Evolutionary conservation across 495 filamentous ascomycete species (phyloP).

Genomic region (Aspergillus homomorphus): DNA sequence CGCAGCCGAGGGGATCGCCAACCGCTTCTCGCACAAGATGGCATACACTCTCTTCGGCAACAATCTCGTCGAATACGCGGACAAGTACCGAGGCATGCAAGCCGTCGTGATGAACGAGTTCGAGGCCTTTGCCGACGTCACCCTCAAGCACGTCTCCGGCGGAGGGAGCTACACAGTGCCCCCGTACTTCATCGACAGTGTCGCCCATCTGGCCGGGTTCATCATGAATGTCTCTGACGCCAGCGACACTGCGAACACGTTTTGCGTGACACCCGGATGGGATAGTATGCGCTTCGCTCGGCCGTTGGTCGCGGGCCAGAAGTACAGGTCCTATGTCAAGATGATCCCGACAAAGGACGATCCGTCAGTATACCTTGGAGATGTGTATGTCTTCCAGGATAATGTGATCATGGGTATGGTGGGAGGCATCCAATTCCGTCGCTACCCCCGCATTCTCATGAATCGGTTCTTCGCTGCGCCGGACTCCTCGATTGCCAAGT

Average conservation of each 20-base stretch:
- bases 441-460: constrained; percentile 24
- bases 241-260: constrained; percentile 43
- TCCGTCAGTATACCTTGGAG: constrained; percentile 29
- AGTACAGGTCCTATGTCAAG: constrained; percentile 42
- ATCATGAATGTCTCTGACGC: constrained; percentile 52
- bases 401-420: constrained; percentile 35
- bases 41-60: too few species aligned
- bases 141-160: constrained; percentile 25
- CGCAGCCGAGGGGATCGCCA: too few species aligned
- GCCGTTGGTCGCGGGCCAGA: constrained; percentile 21
- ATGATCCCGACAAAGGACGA: constrained; percentile 38
- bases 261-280: constrained; percentile 47
- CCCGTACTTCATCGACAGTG: constrained; percentile 49
- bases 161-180: constrained; percentile 7
- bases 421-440: constrained; percentile 31
- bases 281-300: constrained; percentile 31
- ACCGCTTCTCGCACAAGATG: too few species aligned
- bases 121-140: constrained; percentile 41
- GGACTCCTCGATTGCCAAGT: background rate
- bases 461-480: constrained; percentile 25
- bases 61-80: too few species aligned
- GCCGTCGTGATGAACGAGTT: too few species aligned
- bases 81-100: too few species aligned
- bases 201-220: constrained; percentile 53
- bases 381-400: constrained; percentile 41